Evolutionary conservation across 148 eudicot species (phyloP), one percentile per base, ranked within the genome.

Genomic region (Polygonum maritimum): DNA sequence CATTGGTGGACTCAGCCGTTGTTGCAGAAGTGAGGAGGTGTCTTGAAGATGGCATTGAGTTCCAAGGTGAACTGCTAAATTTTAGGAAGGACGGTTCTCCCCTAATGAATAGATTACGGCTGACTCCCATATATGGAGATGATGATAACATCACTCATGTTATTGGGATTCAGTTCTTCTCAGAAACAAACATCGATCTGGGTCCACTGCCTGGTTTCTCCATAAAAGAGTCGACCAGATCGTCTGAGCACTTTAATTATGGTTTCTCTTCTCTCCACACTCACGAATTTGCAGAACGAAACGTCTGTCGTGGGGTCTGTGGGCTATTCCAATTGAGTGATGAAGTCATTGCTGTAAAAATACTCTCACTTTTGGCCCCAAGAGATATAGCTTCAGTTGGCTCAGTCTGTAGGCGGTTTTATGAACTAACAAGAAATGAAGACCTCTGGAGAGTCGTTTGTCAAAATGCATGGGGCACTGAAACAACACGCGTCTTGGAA

Each of bases 401-500:
- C 39, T 91, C 95, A 2, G 98, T 88, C 16, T 90, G 90, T 69
- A 80, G 79, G 81, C 82, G 89, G 65, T 76, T 94, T 18, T 90
- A 94, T 82, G 89, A 89, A 45, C 57, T 91, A 40, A 86, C 98
- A 48, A 94, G 80, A 80, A 88, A 86, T 52, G 98, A 94, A 76
- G 95, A 94, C 78, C 85, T 94, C 47, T 94, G 98, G 98, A 86
- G 87, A 87, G 85, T 86, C 86, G 95, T 94, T 31, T 94, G 98
- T 76, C 98, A 94, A 72, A 94, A 88, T 89, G 98, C 97, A 51
- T 94, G 98, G 98, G 98, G 98, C 58, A 85, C 82, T 70, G 98
- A 94, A 82, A 94, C 97, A 14, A 92, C 98, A 38, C 79, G 93
- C 13, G 88, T 94, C 58, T 71, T 94, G 38, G 97, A 91, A 81